Conservation (phyloP, 1,139 yeast genomes). For the Pichia sp. region DNA sequence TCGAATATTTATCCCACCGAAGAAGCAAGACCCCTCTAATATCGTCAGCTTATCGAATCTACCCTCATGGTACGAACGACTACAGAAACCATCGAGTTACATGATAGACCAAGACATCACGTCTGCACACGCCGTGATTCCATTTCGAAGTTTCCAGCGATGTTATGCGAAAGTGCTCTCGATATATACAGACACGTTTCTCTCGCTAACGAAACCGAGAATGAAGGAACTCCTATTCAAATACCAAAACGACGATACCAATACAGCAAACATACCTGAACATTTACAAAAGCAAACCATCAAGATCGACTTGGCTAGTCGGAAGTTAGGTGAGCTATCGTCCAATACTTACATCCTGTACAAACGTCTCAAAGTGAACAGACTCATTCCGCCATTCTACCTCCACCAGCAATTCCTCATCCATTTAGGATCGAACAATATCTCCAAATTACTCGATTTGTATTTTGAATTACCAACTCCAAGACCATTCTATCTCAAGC, state of each 20-base stretch:
- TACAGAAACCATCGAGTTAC: constrained; percentile 12
- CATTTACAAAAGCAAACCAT: constrained; percentile 9
- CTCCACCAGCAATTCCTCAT: constrained; percentile 22
- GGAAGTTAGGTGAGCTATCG: constrained; percentile 12
- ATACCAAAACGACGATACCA: background rate
- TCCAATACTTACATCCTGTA: constrained; percentile 14
- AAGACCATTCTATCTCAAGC: constrained; percentile 22
- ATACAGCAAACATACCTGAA: background rate
- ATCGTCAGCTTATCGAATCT: background rate
- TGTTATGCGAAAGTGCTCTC: constrained; percentile 12
- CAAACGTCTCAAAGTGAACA: constrained; percentile 14
- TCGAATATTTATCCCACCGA: background rate
- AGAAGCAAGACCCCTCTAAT: too few relatives aligned
- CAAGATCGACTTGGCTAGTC: constrained; percentile 6
- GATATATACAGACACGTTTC: constrained; percentile 6
- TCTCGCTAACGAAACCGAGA: constrained; percentile 2
- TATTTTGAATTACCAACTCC: constrained; percentile 24
- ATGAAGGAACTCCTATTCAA: constrained; percentile 4
- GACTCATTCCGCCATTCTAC: constrained; percentile 20
- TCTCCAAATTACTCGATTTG: constrained; percentile 16
- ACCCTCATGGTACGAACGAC: constrained; percentile 18
- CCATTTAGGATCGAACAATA: constrained; percentile 11
- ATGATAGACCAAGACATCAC: constrained; percentile 4
- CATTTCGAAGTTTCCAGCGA: constrained; percentile 13
- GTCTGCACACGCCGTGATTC: background rate